Percentiles rank a stretch among this genome's conserved stretches.
These are phyloP conservation scores for Ophiostoma sp. DNA, from an alignment of 2,329 filamentous ascomycete species.

Conservation along the genomic window DNA sequence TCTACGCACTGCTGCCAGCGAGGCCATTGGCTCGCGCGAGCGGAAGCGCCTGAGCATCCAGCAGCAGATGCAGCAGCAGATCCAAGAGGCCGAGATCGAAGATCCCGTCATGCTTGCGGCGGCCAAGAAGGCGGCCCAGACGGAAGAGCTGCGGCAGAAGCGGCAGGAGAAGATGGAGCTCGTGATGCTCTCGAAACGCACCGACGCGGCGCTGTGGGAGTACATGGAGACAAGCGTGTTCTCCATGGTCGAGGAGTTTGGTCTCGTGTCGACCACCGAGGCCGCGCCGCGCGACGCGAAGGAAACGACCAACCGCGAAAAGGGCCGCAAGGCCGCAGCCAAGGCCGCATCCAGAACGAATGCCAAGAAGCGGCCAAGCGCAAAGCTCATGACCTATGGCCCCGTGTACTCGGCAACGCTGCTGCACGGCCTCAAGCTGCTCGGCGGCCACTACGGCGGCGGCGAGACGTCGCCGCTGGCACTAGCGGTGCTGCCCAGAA, in stretches of 20 bases:
- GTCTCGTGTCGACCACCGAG: neutral
- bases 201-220: slow-evolving; percentile 62
- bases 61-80: neutral
- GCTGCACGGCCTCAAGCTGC: slow-evolving; percentile 49
- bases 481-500: slow-evolving; percentile 57
- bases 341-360: neutral
- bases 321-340: neutral
- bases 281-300: slow-evolving; percentile 31
- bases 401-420: slow-evolving; percentile 60
- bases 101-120: slow-evolving; percentile 23
- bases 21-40: slow-evolving; percentile 36
- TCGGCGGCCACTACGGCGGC: slow-evolving; percentile 50
- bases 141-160: slow-evolving; percentile 3
- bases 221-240: slow-evolving; percentile 64
- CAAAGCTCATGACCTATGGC: slow-evolving; percentile 48
- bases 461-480: slow-evolving; percentile 51
- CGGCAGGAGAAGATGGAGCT: slow-evolving; percentile 38
- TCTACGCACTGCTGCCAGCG: slow-evolving; percentile 37
- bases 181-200: slow-evolving; percentile 49
- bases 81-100: neutral
- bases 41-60: neutral
- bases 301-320: neutral
- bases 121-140: slow-evolving; percentile 38
- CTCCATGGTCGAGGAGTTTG: slow-evolving; percentile 48
- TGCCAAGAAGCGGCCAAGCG: slow-evolving; percentile 2